Conservation (phyloP, 1,139 yeast species). For the Nakaseomyces nivariensis region DNA sequence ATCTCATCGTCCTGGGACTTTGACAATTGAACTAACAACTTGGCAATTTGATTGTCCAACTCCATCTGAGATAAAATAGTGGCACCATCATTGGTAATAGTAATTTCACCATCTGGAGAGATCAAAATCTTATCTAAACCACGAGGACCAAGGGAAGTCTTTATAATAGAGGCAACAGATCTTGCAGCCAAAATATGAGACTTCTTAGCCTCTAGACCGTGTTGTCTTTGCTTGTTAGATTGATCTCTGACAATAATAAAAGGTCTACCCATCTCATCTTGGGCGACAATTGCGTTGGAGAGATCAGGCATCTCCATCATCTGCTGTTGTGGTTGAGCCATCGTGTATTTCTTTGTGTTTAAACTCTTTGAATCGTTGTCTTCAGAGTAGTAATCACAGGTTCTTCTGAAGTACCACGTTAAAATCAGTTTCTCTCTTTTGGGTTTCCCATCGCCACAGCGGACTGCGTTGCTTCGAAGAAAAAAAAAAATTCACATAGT, state of each 20-base stretch:
- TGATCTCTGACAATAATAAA: constrained; percentile 96
- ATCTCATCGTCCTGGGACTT: constrained; percentile 97
- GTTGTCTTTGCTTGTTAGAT: constrained; percentile 84
- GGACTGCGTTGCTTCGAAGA: neutral
- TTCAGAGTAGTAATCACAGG: no score
- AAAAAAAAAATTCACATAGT: neutral
- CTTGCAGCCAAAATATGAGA: constrained; percentile 93
- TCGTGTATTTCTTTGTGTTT: constrained; percentile 4
- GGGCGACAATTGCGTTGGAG: constrained; percentile 97
- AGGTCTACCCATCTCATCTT: constrained; percentile 98
- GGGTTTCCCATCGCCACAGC: no score
- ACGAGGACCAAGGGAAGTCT: constrained; percentile 91
- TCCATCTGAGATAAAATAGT: constrained; percentile 95
- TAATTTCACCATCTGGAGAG: constrained; percentile 92
- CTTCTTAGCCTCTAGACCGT: constrained; percentile 91
- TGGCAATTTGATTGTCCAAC: constrained; percentile 91
- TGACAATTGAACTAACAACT: constrained; percentile 84
- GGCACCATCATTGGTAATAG: constrained; percentile 97
- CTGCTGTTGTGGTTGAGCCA: constrained; percentile 30
- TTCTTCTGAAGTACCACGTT: no score
- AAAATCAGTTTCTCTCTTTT: no score
- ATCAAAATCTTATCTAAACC: constrained; percentile 95
- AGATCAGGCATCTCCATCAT: constrained; percentile 79
- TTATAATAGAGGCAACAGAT: constrained; percentile 85
- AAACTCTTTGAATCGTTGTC: no score